A percentile compares a stretch with the other conserved stretches of the same genome.
Evolutionary conservation across 2,329 filamentous ascomycete species (phyloP).

Genomic region (Monosporascus sp.): DNA sequence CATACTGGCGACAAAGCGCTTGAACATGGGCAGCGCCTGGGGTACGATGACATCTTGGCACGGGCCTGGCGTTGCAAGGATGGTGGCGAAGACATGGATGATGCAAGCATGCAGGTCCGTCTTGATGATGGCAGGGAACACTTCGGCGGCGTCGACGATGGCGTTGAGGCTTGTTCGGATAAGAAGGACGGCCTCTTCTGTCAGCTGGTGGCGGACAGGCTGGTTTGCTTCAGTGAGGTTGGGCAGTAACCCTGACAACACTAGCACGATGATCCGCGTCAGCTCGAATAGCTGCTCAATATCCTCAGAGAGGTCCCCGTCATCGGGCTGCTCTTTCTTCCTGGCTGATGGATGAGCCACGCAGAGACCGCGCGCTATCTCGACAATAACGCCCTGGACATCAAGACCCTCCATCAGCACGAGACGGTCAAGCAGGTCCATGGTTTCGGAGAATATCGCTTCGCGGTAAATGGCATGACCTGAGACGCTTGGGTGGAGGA

Average conservation of each 20-base stretch:
- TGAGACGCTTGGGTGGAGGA: constrained; percentile 86
- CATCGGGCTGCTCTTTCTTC: constrained; percentile 57
- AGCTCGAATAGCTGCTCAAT: constrained; percentile 97
- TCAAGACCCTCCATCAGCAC: constrained; percentile 86
- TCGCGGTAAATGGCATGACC: constrained; percentile 96
- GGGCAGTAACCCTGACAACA: constrained; percentile 81
- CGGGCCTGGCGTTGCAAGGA: constrained; percentile 69
- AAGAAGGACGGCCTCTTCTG: constrained; percentile 79
- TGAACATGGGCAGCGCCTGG: constrained; percentile 83
- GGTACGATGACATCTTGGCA: constrained; percentile 89
- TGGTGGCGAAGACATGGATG: constrained; percentile 91
- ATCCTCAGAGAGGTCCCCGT: constrained; percentile 84
- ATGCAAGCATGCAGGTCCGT: constrained; percentile 95
- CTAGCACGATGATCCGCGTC: constrained; percentile 91
- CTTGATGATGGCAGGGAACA: constrained; percentile 95
- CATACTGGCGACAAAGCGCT: constrained; percentile 80
- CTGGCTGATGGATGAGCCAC: constrained; percentile 87
- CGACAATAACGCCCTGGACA: constrained; percentile 87
- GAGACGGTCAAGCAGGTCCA: constrained; percentile 89
- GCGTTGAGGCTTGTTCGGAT: constrained; percentile 77
- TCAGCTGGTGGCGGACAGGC: constrained; percentile 68
- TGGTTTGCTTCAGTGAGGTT: constrained; percentile 66
- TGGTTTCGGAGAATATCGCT: constrained; percentile 92
- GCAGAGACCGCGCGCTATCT: constrained; percentile 86
- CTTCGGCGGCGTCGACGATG: constrained; percentile 87